phyloP scores from a whole-genome alignment of 805 yeast genomes.

The Wickerhamomyces xylosicus region DNA sequence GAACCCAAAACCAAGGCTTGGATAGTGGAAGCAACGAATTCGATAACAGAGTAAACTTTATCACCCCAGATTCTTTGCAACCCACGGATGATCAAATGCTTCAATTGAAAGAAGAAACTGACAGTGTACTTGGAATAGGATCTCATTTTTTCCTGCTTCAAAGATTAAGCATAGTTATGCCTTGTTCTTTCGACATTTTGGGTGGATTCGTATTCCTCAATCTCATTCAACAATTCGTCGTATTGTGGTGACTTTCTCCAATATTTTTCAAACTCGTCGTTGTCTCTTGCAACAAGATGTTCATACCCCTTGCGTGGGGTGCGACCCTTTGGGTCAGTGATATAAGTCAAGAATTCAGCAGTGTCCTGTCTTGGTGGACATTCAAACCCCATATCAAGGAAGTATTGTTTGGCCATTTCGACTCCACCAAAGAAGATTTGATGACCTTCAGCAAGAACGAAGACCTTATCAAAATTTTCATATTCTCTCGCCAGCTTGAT shows the following conservation, averaged over 20 bases:
- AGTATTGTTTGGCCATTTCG: slow-evolving; percentile 41
- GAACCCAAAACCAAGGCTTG: slow-evolving; percentile 50
- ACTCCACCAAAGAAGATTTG: slow-evolving; percentile 59
- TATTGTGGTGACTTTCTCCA: slow-evolving; percentile 47
- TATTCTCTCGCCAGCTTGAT: slow-evolving; percentile 63
- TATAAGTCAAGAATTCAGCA: slow-evolving; percentile 61
- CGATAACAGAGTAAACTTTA: slow-evolving; percentile 32
- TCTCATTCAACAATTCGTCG: slow-evolving; percentile 25
- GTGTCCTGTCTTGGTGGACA: slow-evolving; percentile 60
- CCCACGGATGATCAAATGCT: slow-evolving; percentile 22
- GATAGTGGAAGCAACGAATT: slow-evolving; percentile 30
- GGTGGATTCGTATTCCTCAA: neutral
- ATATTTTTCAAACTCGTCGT: slow-evolving; percentile 47
- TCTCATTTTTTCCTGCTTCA: slow-evolving; percentile 37
- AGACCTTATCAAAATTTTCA: slow-evolving; percentile 51
- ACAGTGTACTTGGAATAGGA: slow-evolving; percentile 44
- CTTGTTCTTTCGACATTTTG: slow-evolving; percentile 24
- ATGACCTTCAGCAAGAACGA: slow-evolving; percentile 46
- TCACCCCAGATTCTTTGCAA: slow-evolving; percentile 41
- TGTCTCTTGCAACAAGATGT: slow-evolving; percentile 44
- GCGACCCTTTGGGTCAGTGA: slow-evolving; percentile 60
- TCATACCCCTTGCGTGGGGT: slow-evolving; percentile 36
- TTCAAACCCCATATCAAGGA: slow-evolving; percentile 52
- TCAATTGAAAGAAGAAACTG: slow-evolving; percentile 35
- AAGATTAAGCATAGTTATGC: slow-evolving; percentile 27